Evolutionary conservation across 1,284 basidiomycete species (phyloP).

Genomic region (Mixia osmundae): DNA sequence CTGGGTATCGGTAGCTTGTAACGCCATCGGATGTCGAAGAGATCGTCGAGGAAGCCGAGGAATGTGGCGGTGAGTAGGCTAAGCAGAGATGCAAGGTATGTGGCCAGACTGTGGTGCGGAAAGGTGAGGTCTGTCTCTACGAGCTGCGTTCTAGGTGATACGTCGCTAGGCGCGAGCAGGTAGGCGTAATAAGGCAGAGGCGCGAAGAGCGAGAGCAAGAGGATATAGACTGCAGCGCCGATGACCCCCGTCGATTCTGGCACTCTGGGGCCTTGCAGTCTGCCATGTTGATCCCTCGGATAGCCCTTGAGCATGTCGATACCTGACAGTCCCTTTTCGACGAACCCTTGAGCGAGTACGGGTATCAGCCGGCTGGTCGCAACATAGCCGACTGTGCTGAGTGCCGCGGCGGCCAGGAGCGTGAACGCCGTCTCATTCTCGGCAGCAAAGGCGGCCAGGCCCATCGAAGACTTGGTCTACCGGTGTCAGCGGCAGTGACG

Average conservation of each 20-base stretch:
- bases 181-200: constrained; percentile 17
- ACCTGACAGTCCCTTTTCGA: constrained; percentile 15
- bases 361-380: constrained; percentile 13
- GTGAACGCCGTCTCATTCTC: constrained; percentile 7
- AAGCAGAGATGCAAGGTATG: constrained; percentile 77
- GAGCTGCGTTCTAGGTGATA: background rate
- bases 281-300: constrained; percentile 5
- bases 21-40: constrained; percentile 96
- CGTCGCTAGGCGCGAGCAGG: constrained; percentile 29
- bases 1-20: constrained; percentile 86
- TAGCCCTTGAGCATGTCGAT: constrained; percentile 18
- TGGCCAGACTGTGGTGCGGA: constrained; percentile 34
- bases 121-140: constrained; percentile 8
- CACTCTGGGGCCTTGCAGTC: constrained; percentile 29
- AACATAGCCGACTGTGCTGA: constrained; percentile 10
- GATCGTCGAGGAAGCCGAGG: constrained; percentile 86
- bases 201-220: constrained; percentile 23
- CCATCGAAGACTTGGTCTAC: too few relatives aligned
- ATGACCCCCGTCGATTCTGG: constrained; percentile 85
- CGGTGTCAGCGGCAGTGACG: too few relatives aligned
- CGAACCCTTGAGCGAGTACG: constrained; percentile 10
- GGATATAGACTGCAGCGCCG: constrained; percentile 68
- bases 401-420: constrained; percentile 3
- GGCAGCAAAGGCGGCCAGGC: too few relatives aligned
- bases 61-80: constrained; percentile 77